Conservation (phyloP, 2,329 filamentous ascomycete species). For the Diaporthe sp. region DNA sequence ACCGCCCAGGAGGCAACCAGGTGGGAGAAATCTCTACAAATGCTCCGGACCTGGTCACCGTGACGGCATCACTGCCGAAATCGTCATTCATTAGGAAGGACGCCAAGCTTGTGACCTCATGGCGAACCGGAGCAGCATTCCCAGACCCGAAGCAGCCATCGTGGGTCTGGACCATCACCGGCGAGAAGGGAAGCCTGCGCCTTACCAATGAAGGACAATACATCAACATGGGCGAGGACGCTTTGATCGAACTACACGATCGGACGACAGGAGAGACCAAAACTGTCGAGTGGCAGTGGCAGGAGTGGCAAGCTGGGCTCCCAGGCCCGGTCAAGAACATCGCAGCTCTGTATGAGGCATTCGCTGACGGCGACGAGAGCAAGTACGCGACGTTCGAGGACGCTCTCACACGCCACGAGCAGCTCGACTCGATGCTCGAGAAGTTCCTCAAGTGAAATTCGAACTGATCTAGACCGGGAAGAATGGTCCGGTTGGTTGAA, state of each 20-base stretch:
- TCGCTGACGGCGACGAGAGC: not conserved
- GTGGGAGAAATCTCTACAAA: slow-evolving; percentile 51
- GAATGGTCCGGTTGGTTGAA: no score
- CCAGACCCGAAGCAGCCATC: slow-evolving; percentile 53
- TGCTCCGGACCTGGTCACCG: slow-evolving; percentile 46
- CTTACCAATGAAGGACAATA: slow-evolving; percentile 49
- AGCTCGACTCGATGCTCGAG: slow-evolving; percentile 26
- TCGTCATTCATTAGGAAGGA: slow-evolving; percentile 46
- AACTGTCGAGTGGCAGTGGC: slow-evolving; percentile 59
- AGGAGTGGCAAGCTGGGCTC: slow-evolving; percentile 59
- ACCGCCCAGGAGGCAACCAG: slow-evolving; percentile 49
- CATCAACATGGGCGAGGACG: slow-evolving; percentile 48
- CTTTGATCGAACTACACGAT: slow-evolving; percentile 65
- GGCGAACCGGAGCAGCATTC: slow-evolving; percentile 61
- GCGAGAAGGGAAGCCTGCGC: slow-evolving; percentile 62
- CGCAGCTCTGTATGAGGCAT: slow-evolving; percentile 59
- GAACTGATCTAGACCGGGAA: no score
- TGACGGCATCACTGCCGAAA: slow-evolving; percentile 50
- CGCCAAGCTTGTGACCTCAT: slow-evolving; percentile 55
- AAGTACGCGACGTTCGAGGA: slow-evolving; percentile 27
- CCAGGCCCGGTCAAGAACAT: slow-evolving; percentile 69
- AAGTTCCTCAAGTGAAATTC: not conserved
- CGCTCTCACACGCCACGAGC: slow-evolving; percentile 32
- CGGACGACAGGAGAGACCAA: slow-evolving; percentile 61
- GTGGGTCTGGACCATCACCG: slow-evolving; percentile 62